phyloP scores from a whole-genome alignment of 2,329 filamentous ascomycete genomes.

The Lecanicillium sp. region DNA sequence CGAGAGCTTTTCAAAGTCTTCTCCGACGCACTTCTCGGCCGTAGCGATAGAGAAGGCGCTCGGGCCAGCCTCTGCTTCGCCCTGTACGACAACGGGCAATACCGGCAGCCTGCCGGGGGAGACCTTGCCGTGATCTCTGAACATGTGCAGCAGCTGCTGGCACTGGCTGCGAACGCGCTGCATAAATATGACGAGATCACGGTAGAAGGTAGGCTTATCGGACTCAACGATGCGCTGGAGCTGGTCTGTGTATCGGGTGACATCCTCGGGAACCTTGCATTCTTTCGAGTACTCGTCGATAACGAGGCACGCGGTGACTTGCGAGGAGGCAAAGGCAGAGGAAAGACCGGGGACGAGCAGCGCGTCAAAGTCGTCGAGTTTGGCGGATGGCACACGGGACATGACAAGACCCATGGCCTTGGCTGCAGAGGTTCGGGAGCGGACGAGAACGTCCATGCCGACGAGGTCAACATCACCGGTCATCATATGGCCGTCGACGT shows the following conservation, averaged over 20 bases:
- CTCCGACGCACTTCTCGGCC: conserved; percentile 78
- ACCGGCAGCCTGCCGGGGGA: conserved; percentile 67
- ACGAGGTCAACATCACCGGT: conserved; percentile 94
- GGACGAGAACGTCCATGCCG: conserved; percentile 78
- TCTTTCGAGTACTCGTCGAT: conserved; percentile 82
- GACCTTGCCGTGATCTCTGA: conserved; percentile 85
- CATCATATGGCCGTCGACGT: conserved; percentile 97
- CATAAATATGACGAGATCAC: conserved; percentile 83
- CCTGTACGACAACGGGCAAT: conserved; percentile 87
- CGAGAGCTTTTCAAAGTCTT: conserved; percentile 84
- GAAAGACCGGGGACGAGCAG: conserved; percentile 59
- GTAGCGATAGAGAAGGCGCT: conserved; percentile 84
- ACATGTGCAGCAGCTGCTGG: conserved; percentile 81
- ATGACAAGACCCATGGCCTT: conserved; percentile 82
- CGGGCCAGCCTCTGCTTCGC: conserved; percentile 83
- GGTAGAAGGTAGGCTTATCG: conserved; percentile 76
- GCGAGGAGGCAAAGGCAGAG: conserved; percentile 76
- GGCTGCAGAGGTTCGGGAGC: conserved; percentile 82
- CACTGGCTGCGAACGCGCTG: conserved; percentile 89
- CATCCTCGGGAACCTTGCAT: conserved; percentile 35
- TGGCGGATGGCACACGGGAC: conserved; percentile 62
- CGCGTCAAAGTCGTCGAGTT: conserved; percentile 58
- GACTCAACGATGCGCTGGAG: conserved; percentile 73
- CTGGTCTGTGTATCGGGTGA: conserved; percentile 50
- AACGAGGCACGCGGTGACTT: conserved; percentile 75